Evolutionary conservation across 768 basidiomycete genomes (phyloP), one percentile per base, ranked within the genome.

Genomic region (Xerocomellus chrysenteron): DNA sequence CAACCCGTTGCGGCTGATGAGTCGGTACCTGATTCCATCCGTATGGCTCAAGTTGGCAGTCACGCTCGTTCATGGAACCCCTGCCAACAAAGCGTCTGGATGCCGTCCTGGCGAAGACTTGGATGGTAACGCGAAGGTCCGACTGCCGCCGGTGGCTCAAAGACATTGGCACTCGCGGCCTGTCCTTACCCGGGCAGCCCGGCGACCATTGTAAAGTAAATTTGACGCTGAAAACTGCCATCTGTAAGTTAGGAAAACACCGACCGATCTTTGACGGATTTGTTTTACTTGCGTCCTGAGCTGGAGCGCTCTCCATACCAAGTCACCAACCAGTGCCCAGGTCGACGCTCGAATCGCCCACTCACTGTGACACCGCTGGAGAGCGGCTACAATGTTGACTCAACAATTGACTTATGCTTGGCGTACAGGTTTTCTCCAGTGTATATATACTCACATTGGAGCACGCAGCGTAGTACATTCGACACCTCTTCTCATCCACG

Each of bases 391-490:
- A 4, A 26, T 24, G 8, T 4, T 19, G 30, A 56, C 55, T 57
- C 35, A 6, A 45, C 24, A 21, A 2, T 56, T 37, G 19, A 45
- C 30, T 3, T 19, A n/a, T 10, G 5, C 9, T 36, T 63, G 63
- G 62, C 63, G 52, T 37, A 65, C 59, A 30, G 62, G 45, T 54
- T 54, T 50, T 26, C 16, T 19, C 16, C 13, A 7, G 3, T 24
- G 26, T 55, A 57, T 65, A 56, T 47, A 52, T 44, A 26, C 8
- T 35, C 16, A 6, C 19, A 37, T 36, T 28, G 12, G 2, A 37
- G 35, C 48, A 32, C 21, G 13, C 35, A 35, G 19, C 28, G 2
- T 19, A 35, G 19, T 45, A 13, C 24, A 10, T 28, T 36, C 21
- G 7, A 17, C 40, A 30, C 39, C 30, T 32, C 11, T 39, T 47